A percentile compares a stretch with the other conserved stretches of the same genome.
phyloP scores from a whole-genome alignment of 176 grass and related monocot genomes.

The Musa troglodytarum region DNA sequence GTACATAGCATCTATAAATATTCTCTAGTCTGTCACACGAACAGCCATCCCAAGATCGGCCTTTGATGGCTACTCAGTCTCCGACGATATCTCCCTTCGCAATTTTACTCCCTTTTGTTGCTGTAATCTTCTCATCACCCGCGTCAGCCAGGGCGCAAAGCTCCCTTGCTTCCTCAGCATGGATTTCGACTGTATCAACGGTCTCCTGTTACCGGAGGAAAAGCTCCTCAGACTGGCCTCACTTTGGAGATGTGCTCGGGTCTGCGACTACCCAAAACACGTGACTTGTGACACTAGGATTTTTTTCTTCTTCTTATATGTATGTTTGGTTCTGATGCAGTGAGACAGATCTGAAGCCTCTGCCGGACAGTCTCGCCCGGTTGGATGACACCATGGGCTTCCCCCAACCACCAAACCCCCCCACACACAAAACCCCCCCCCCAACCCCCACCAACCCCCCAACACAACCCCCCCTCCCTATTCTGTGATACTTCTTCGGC shows the following conservation, averaged over 20 bases:
- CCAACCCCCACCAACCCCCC: too few species aligned
- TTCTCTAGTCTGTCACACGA: too few species aligned
- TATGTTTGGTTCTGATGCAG: too few species aligned
- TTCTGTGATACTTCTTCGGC: background rate
- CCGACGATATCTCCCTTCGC: too few species aligned
- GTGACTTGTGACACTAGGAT: background rate
- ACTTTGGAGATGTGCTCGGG: background rate
- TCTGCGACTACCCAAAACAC: too few species aligned
- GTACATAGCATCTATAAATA: background rate
- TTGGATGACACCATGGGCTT: background rate
- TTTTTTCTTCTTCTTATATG: background rate
- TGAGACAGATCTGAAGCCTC: background rate
- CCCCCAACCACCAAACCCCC: too few species aligned
- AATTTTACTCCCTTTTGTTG: too few species aligned
- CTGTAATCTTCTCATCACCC: too few species aligned
- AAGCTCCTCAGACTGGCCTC: background rate
- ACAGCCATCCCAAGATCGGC: too few species aligned
- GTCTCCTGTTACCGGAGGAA: background rate
- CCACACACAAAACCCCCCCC: too few species aligned
- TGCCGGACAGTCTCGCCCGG: background rate
- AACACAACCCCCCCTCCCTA: background rate
- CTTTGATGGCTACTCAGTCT: too few species aligned
- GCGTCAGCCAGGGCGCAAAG: too few species aligned
- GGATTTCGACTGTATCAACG: slow-evolving; percentile 1
- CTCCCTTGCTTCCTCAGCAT: background rate